Base-by-base conservation (phyloP, 441 rosid species). In the Adansonia madagascariensis region DNA sequence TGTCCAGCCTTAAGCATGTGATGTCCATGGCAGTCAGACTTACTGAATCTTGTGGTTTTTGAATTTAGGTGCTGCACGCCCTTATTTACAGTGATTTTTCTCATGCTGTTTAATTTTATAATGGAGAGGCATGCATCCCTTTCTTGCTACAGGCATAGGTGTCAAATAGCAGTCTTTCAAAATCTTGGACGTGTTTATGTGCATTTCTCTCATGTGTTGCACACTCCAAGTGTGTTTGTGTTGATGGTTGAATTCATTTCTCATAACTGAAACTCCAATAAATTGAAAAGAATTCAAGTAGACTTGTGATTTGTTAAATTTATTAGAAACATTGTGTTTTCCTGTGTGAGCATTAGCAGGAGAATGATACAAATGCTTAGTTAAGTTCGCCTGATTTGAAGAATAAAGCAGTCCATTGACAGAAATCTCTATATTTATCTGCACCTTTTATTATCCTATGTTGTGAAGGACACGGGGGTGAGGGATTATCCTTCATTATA, bases 401-500 rank as follows among this genome's bases (percentile, higher is more conserved):
- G 24, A 64, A 41, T 43, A 65, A 41, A n/a, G 22, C 17, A 12
- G 20, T 68, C 41, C 8, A 68, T 47, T 70, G 47, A 47, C 20
- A 7, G 67, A 31, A 24, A 27, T 61, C 43, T 5, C 43, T 11
- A 27, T 4, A 4, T 27, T 39, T 65, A 17, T 41, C 14, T 62
- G 41, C 15, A 11, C 66, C 35, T 73, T 71, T 14, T 2, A 8
- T 10, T 44, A 60, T 79, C 24, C 10, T 46, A 69, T 62, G 44
- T 62, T 12, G 8, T 62, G 41, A n/a, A 7, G 27, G 65, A 27
- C 6, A 39, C 7, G 2, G n/a, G 65, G 17, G 6, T 2, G 0
- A 5, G 10, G 12, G 52, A 15, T 70, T 47, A 12, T 76, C 62
- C 31, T 74, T 76, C 18, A n/a, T 69, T 69, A 49, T 49, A 24